phyloP scores from a whole-genome alignment of 73 alveolate genomes.

The Tetrahymena borealis region DNA sequence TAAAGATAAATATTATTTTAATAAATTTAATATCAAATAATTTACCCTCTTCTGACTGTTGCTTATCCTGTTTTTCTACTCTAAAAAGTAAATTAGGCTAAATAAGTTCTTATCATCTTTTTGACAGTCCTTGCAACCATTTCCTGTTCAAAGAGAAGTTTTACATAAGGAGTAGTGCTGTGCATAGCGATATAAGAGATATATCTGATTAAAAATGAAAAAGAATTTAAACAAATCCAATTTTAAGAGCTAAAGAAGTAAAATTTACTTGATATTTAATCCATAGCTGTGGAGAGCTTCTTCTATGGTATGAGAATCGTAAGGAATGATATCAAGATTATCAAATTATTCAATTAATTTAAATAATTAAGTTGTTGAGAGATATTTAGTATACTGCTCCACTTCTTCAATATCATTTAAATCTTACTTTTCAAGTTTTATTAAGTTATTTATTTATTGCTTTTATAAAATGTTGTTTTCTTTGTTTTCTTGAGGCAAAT shows the following conservation, averaged over 20 bases:
- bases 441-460: not conserved
- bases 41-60: not conserved
- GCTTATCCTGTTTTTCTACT: not conserved
- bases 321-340: not conserved
- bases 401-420: not conserved
- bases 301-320: not conserved
- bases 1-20: not conserved
- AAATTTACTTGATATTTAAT: not conserved
- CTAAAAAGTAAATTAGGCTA: not conserved
- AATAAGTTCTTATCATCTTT: not conserved
- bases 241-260: not conserved
- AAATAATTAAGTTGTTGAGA: not conserved
- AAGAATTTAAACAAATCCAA: not conserved
- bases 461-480: no score
- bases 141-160: not conserved
- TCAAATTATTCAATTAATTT: not conserved
- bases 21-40: not conserved
- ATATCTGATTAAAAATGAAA: not conserved
- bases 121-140: constrained; percentile 1
- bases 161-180: not conserved
- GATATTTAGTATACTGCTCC: not conserved
- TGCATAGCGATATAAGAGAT: not conserved
- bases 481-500: no score
- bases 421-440: not conserved
- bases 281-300: not conserved